Conservation (phyloP, 2,329 filamentous ascomycete species). For the Botryotinia narcissicola region DNA sequence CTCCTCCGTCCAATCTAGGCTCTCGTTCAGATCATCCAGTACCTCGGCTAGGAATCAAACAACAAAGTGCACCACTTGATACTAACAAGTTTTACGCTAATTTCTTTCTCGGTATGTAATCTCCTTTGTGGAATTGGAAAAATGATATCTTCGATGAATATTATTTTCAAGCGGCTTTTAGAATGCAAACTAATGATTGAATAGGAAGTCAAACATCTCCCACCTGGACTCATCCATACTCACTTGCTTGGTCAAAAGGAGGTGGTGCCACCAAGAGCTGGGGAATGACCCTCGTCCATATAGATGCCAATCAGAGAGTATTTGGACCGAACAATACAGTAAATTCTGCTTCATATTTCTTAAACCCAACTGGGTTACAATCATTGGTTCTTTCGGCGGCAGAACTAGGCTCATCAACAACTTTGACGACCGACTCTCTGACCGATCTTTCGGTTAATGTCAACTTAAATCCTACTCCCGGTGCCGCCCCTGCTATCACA, state of each 20-base stretch:
- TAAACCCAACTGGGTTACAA: conserved; percentile 79
- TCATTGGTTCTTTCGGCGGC: conserved; percentile 75
- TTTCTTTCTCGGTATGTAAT: conserved; percentile 60
- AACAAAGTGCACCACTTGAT: conserved; percentile 49
- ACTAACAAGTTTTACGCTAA: conserved; percentile 85
- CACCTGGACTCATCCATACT: conserved; percentile 75
- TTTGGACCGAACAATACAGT: conserved; percentile 58
- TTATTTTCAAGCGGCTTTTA: not conserved
- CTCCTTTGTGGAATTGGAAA: not conserved
- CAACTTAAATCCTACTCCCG: conserved; percentile 58
- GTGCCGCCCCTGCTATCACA: conserved; percentile 59
- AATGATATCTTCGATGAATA: not conserved
- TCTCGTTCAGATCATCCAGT: conserved; percentile 57
- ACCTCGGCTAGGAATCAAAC: conserved; percentile 49
- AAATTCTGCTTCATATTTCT: conserved; percentile 67
- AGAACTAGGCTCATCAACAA: conserved; percentile 64
- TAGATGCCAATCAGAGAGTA: conserved; percentile 64
- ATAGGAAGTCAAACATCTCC: conserved; percentile 60
- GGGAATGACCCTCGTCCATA: conserved; percentile 75
- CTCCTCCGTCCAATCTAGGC: conserved; percentile 50
- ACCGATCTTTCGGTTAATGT: conserved; percentile 64
- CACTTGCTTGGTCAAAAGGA: conserved; percentile 65
- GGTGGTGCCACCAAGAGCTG: conserved; percentile 62
- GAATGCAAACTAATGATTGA: not conserved
- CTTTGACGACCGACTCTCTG: conserved; percentile 52